Base-by-base conservation (phyloP, 768 basidiomycete genomes). In the Tricholoma bakamatsutake region DNA sequence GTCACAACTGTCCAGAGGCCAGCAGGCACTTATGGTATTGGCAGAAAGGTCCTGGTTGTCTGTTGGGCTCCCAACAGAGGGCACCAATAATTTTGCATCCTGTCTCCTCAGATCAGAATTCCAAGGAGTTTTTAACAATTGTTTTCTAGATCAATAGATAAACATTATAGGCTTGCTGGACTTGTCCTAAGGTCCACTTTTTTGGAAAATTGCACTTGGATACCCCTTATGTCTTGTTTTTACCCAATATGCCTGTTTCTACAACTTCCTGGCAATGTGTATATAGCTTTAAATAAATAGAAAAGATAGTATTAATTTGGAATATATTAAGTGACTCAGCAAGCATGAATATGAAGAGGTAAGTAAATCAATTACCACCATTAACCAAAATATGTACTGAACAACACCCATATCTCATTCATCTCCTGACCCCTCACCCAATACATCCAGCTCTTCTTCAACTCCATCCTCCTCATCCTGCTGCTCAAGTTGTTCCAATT, bases 21-120 rank as follows among this genome's bases (percentile, higher is more conserved):
- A 42, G 39, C 27, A 51, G 59, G 64, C 1, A 64, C 67, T 1
- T 68, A 63, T 58, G 58, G 58, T 33, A 33, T 39, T 39, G 37
- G 37, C 37, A 39, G 15, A 15, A 39, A 39, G 37, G 37, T 39
- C 37, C 37, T 39, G 37, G 37, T 39, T 39, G 37, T 39, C n/a
- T 39, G 37, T 39, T 39, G 42, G 42, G 42, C 42, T 21, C 17
- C 42, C 0, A 43, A 43, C 21, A 43, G 42, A 43, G 42, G 42
- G 18, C 4, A 18, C 17, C 42, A 11, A 43, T 43, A 43, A 43
- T 21, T 43, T 43, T 15, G 15, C 13, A n/a, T 39, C 37, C 37
- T 5, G 37, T 39, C 7, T 39, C 37, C 37, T 39, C 15, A 39
- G 37, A 39, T 15, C 7, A 7, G 37, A 39, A 39, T 39, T 39